phyloP scores from a whole-genome alignment of 495 filamentous ascomycete genomes.

The Neurospora hispaniola region DNA sequence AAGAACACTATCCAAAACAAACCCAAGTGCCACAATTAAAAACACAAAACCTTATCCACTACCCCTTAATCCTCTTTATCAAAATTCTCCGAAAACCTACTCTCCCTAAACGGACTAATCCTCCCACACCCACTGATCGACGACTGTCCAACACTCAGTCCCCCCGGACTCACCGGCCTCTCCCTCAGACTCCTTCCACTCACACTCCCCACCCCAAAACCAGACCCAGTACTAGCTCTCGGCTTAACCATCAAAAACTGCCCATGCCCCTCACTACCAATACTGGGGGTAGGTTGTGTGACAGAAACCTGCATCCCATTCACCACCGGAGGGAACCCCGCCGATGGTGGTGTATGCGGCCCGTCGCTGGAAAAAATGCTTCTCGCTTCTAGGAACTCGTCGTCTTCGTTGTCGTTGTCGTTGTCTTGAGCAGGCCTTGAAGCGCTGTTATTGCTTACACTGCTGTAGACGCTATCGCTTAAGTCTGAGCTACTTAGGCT shows the following conservation, averaged over 20 bases:
- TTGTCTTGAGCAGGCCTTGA: neutral
- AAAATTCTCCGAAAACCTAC: slow-evolving; percentile 28
- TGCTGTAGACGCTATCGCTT: slow-evolving; percentile 1
- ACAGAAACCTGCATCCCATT: neutral
- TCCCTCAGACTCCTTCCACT: neutral
- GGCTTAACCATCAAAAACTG: neutral
- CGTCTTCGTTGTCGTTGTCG: neutral
- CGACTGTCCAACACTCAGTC: neutral
- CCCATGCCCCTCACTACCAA: slow-evolving; percentile 1
- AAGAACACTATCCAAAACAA: neutral
- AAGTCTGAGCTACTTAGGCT: slow-evolving; percentile 6
- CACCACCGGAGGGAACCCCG: neutral
- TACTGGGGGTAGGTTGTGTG: neutral
- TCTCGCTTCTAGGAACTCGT: neutral
- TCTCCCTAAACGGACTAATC: slow-evolving; percentile 34
- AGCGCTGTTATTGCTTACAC: slow-evolving; percentile 8
- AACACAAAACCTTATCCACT: neutral
- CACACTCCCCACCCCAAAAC: neutral
- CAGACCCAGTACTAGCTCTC: neutral
- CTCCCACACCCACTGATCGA: slow-evolving; percentile 4
- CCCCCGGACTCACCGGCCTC: slow-evolving; percentile 3
- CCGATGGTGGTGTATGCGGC: neutral
- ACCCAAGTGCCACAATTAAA: neutral
- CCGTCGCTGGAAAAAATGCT: neutral
- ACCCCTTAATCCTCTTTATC: neutral